Evolutionary conservation across 306 rosid genomes (phyloP), one percentile per base, ranked within the genome.

Genomic region (Lathyrus aphaca): DNA sequence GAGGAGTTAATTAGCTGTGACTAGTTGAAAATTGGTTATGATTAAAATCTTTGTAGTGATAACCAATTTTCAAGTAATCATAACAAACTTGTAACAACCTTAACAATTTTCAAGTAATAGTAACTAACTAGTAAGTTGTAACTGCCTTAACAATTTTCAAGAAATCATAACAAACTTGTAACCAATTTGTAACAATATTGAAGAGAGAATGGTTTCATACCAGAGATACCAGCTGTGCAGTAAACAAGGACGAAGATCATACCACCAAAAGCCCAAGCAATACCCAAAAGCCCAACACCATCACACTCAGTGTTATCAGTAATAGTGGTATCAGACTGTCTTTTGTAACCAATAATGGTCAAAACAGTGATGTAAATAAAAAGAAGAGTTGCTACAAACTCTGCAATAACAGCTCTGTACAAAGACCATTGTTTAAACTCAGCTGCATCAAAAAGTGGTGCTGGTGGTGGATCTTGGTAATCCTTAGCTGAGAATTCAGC

Each of bases 211-310:
- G 14, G 1, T 11, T 11, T n/a, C 16, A n/a, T 21, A 91, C 97
- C 98, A 1, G 98, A 90, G 81, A 93, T 93, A 12, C 98, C 97
- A 76, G 98, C 98, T 42, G 98, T 90, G 90, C 98, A 93, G 94
- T 90, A 93, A 68, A 93, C 98, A 19, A 93, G 98, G 83, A 93
- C 30, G 84, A 93, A 93, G 81, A 93, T 93, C 98, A 93, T 93
- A 77, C 98, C 98, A 8, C 98, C 98, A 38, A 93, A 93, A 67
- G 98, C 97, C 98, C 98, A 93, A 9, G 98, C 98, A 19, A 93
- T 93, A 21, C 98, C 98, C 43, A 93, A 82, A 40, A 88, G 23
- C 2, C 98, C 98, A 10, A 93, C 98, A 0, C 98, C 98, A 32
- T 40, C 81, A 16, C 98, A 93, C 2, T 82, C 73, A 4, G 60